Conservation (phyloP, 306 rosid species). For the Pachyrhizus erosus region DNA sequence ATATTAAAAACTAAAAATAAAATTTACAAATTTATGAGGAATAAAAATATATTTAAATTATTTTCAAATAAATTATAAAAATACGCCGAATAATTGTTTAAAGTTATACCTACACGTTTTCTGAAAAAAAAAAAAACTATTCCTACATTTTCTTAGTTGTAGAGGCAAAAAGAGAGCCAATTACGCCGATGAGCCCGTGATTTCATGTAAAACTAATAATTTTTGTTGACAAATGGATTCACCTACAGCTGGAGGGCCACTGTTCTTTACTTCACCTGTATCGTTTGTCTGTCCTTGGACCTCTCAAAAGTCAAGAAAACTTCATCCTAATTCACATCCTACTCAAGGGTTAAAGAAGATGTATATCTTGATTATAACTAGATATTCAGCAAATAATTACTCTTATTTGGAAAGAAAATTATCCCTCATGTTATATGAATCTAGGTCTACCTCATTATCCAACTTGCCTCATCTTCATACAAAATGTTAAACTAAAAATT, state of each 20-base stretch:
- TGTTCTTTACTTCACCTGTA: not conserved
- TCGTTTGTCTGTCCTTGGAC: not conserved
- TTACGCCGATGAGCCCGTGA: not conserved
- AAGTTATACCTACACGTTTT: not conserved
- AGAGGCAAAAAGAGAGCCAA: not conserved
- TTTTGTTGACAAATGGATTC: not conserved
- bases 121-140: not conserved
- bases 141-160: not conserved
- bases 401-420: not conserved
- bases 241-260: not conserved
- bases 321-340: not conserved
- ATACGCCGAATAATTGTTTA: too few species aligned
- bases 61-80: too few species aligned
- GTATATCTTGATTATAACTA: not conserved
- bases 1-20: too few species aligned
- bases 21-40: too few species aligned
- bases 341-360: not conserved
- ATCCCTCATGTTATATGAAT: not conserved
- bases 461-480: not conserved
- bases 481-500: too few species aligned
- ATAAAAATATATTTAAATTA: too few species aligned
- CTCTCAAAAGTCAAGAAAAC: not conserved
- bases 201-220: not conserved
- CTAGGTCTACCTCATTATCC: not conserved
- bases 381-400: not conserved